Evolutionary conservation across 1,284 basidiomycete genomes (phyloP), one percentile per base, ranked within the genome.

Genomic region (Ceratobasidium theobromae): DNA sequence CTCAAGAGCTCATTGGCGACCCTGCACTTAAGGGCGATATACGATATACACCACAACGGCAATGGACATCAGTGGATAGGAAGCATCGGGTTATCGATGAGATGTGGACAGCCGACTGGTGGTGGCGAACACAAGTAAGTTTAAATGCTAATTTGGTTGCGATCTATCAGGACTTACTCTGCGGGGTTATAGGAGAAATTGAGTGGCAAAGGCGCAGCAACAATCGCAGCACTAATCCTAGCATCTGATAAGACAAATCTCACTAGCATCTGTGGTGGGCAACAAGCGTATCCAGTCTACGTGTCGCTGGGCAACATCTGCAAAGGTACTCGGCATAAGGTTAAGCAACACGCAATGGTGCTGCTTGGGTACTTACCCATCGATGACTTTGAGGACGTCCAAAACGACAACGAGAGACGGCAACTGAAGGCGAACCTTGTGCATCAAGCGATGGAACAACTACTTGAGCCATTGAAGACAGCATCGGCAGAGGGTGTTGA

Each of bases 281-380:
- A 40, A 4, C 8, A 41, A 23, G 60, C 35, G 1, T 46, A 65
- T 25, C 60, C 60, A 3, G 40, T 65, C 12, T 65, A 65, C 27
- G 23, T 68, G 11, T 43, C 60, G 1, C 41, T 67, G 2, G 66
- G 53, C 21, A 69, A 67, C 25, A 65, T 69, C 16, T 51, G 55
- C 16, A 67, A 69, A 38, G 23, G 23, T n/a, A 21, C 67, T 21
- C 62, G 62, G 16, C 60, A 66, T 3, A 38, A 65, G 25, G 12
- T 38, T 4, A 55, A 45, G 6, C 27, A 33, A 27, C 41, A 28
- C n/a, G 66, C 68, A 18, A 65, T 53, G 11, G 14, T 67, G 11
- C 35, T 69, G 1, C n/a, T 67, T 3, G 62, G 66, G 2, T 69
- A 69, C 54, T 53, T 67, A 12, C 68, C 68, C 1, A 53, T 65